Conservation (phyloP, 1,284 basidiomycete species). For the Puccinia horiana region DNA sequence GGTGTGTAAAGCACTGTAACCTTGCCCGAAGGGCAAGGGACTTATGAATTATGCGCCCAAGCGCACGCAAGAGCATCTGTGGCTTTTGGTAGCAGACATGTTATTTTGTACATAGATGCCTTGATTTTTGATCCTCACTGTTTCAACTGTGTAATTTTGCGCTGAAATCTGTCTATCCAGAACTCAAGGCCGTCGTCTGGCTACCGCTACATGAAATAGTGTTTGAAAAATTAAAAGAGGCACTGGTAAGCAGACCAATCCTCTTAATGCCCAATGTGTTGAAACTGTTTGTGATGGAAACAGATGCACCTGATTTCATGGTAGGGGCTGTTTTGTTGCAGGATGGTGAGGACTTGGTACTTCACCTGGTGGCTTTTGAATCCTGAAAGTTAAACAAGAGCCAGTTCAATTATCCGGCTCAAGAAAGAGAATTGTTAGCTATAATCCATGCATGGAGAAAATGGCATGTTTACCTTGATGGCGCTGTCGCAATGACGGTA, state of each 20-base stretch:
- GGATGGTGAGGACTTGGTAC: neutral
- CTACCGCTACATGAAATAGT: too few relatives aligned
- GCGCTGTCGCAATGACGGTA: conserved; percentile 53
- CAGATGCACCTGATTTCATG: neutral
- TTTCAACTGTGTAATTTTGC: too few relatives aligned
- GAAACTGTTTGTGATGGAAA: conserved; percentile 9
- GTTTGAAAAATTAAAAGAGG: too few relatives aligned
- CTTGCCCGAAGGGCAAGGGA: too few relatives aligned
- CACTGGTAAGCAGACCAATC: neutral
- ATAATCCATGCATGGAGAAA: conserved; percentile 50
- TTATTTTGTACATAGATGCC: too few relatives aligned
- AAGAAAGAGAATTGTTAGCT: conserved; percentile 50
- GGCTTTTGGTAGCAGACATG: too few relatives aligned
- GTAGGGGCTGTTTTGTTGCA: conserved; percentile 47
- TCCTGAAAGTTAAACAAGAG: conserved; percentile 47
- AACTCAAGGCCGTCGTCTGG: too few relatives aligned
- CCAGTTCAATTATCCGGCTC: conserved; percentile 50
- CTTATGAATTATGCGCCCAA: too few relatives aligned
- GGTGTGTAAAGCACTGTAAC: too few relatives aligned
- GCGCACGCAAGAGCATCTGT: too few relatives aligned
- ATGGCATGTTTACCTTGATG: conserved; percentile 51
- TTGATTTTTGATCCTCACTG: too few relatives aligned
- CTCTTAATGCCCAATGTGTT: neutral
- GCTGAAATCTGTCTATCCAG: too few relatives aligned
- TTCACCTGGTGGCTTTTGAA: conserved; percentile 46